Evolutionary conservation across 495 filamentous ascomycete species (phyloP), one percentile per base, ranked within the genome.

Genomic region (Penicillium chermesinum): DNA sequence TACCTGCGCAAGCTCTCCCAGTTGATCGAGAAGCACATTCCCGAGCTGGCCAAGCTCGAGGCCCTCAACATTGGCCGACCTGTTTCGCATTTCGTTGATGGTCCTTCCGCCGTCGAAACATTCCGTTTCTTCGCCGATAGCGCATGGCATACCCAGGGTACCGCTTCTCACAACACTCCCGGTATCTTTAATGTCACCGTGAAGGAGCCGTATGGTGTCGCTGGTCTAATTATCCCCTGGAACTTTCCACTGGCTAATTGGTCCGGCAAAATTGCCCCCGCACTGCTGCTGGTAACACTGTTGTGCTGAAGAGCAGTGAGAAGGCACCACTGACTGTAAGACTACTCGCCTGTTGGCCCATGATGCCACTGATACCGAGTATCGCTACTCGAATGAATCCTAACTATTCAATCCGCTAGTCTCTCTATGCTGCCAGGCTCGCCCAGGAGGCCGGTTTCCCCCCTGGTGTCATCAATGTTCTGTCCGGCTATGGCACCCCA

Each of bases 351-450:
- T 10, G 4, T 30, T 30, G n/a, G n/a, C 33, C 6, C 20, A 7
- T 5, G 15, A 10, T 22, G 22, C 17, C 0, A 25, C 19, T 40
- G 20, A 20, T 27, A 9, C 6, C 27, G 18, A 9, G 2, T n/a
- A 18, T 22, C 10, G 4, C 30, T 34, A 2, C 14, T 46, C 5
- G 10, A 16, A 0, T 80, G 77, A 79, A 79, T 41, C 15, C 14
- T 49, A 19, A 40, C 15, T 33, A 9, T 16, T 12, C 21, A 25
- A 7, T 80, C 9, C n/a, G n/a, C n/a, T 25, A 86, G 76, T 78
- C 78, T 19, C 73, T 77, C 41, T 85, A 86, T 62, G 63, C 90
- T 13, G 91, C 84, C 3, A 82, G 80, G 25, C 74, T 96, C 20
- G 75, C 94, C 62, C 80, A 82, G 59, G 57, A 74, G 49, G 79